Percentiles rank a stretch among this genome's conserved stretches.
Conservation (phyloP, 208 protist species). For the Trypanosoma theileri region DNA sequence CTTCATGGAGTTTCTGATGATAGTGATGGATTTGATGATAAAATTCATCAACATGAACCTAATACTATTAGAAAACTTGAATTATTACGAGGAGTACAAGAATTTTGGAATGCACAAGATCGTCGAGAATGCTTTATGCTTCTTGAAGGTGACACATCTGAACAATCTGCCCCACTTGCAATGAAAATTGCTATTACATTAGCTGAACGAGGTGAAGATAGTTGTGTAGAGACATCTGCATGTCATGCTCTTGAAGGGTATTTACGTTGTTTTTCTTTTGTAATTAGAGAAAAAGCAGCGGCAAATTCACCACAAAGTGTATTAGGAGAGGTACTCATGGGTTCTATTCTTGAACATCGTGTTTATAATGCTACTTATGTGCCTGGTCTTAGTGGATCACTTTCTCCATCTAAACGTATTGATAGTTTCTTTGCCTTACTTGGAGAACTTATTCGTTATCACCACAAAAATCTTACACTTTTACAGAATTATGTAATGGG, state of each 20-base stretch:
- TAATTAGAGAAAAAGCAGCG: constrained; percentile 3
- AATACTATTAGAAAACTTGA: constrained; percentile 85
- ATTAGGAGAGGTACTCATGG: constrained; percentile 49
- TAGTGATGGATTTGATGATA: constrained; percentile 40
- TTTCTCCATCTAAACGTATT: constrained; percentile 52
- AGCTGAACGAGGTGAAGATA: constrained; percentile 43
- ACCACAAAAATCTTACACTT: constrained; percentile 49
- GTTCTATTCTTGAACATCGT: constrained; percentile 51
- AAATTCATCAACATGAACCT: constrained; percentile 67
- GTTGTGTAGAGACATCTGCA: constrained; percentile 65
- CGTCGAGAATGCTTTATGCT: constrained; percentile 60
- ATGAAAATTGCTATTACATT: constrained; percentile 53
- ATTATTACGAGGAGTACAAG: constrained; percentile 66
- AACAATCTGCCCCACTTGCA: constrained; percentile 33
- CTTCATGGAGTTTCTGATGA: constrained; percentile 29
- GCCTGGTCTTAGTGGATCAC: constrained; percentile 50
- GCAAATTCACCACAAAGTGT: constrained; percentile 36
- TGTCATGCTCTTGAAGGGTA: constrained; percentile 68
- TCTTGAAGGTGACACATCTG: constrained; percentile 32
- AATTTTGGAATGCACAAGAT: constrained; percentile 86
- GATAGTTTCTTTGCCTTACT: constrained; percentile 57
- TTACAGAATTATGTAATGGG: constrained; percentile 55
- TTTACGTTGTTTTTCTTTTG: constrained; percentile 65
- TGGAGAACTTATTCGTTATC: constrained; percentile 72
- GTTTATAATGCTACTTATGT: constrained; percentile 81